Evolutionary conservation across 2,329 filamentous ascomycete species (phyloP).

Genomic region (Penicillium psychrosexuale): DNA sequence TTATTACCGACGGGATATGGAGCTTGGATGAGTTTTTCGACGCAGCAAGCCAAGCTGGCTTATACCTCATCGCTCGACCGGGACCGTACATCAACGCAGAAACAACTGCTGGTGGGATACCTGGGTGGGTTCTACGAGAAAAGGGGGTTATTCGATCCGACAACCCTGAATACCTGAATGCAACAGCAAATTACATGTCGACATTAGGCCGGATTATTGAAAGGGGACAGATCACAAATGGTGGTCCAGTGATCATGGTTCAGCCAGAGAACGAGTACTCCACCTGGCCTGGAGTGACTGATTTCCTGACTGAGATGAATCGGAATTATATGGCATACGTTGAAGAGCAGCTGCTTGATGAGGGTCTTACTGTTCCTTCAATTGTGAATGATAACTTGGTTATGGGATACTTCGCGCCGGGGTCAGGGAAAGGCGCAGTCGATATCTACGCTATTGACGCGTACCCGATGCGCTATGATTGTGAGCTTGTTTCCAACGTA

Average conservation of each 20-base stretch:
- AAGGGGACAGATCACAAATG: conserved; percentile 69
- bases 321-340: conserved; percentile 65
- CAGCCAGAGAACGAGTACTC: conserved; percentile 81
- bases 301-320: conserved; percentile 41
- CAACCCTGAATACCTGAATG: conserved; percentile 58
- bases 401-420: conserved; percentile 60
- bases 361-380: conserved; percentile 67
- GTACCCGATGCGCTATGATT: conserved; percentile 27
- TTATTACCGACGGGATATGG: conserved; percentile 64
- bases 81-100: conserved; percentile 77
- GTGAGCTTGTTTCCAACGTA: background rate
- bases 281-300: conserved; percentile 21
- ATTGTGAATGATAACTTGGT: conserved; percentile 67
- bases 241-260: conserved; percentile 70
- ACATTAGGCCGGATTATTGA: conserved; percentile 56
- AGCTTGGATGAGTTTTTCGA: conserved; percentile 54
- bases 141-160: conserved; percentile 49
- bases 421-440: conserved; percentile 31
- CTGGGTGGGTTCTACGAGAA: conserved; percentile 69
- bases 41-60: conserved; percentile 23
- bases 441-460: conserved; percentile 50
- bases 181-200: conserved; percentile 45
- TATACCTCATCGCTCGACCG: conserved; percentile 69
- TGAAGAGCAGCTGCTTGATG: conserved; percentile 60
- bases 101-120: conserved; percentile 69